Percentiles rank a stretch among this genome's conserved stretches.
These are phyloP conservation scores for Alternaria tenuissima DNA, from an alignment of 2,329 filamentous ascomycete species.

Conservation along the genomic window DNA sequence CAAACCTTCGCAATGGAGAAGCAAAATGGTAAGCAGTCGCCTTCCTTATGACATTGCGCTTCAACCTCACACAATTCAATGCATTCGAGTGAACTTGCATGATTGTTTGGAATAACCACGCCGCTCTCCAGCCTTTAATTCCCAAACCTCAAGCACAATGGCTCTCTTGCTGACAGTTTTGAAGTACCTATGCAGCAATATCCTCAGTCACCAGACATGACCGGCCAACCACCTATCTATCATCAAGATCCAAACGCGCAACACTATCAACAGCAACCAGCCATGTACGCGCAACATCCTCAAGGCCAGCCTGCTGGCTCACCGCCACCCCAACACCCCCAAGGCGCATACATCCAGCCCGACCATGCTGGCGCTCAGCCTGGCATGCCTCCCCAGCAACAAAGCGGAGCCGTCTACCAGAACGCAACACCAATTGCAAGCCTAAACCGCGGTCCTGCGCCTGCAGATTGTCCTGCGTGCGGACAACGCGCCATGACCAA, in stretches of 20 bases:
- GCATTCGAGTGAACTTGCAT: neutral
- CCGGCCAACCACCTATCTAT: slow-evolving; percentile 41
- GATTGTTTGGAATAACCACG: neutral
- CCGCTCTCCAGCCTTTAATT: neutral
- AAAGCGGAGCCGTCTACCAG: slow-evolving; percentile 46
- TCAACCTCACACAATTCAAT: neutral
- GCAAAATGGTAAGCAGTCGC: slow-evolving; percentile 42
- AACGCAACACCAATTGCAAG: slow-evolving; percentile 46
- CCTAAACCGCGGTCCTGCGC: slow-evolving; percentile 48
- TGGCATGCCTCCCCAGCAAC: slow-evolving; percentile 48
- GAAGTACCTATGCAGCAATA: slow-evolving; percentile 51
- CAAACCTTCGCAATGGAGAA: slow-evolving; percentile 43
- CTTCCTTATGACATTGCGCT: neutral
- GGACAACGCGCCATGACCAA: slow-evolving; percentile 53
- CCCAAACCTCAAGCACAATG: neutral
- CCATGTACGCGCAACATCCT: slow-evolving; percentile 30
- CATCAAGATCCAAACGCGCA: slow-evolving; percentile 41
- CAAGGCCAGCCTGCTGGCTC: slow-evolving; percentile 24
- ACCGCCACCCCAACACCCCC: slow-evolving; percentile 36
- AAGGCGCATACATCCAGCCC: slow-evolving; percentile 29
- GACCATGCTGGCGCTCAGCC: slow-evolving; percentile 24
- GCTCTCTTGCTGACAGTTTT: slow-evolving; percentile 22
- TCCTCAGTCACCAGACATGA: slow-evolving; percentile 43
- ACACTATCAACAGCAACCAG: slow-evolving; percentile 8
- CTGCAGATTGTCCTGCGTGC: slow-evolving; percentile 59